Percentiles rank a stretch among this genome's conserved stretches.
These are phyloP conservation scores for Parachaetomium inaequale DNA, from an alignment of 495 filamentous ascomycete genomes.

Conservation along the genomic window DNA sequence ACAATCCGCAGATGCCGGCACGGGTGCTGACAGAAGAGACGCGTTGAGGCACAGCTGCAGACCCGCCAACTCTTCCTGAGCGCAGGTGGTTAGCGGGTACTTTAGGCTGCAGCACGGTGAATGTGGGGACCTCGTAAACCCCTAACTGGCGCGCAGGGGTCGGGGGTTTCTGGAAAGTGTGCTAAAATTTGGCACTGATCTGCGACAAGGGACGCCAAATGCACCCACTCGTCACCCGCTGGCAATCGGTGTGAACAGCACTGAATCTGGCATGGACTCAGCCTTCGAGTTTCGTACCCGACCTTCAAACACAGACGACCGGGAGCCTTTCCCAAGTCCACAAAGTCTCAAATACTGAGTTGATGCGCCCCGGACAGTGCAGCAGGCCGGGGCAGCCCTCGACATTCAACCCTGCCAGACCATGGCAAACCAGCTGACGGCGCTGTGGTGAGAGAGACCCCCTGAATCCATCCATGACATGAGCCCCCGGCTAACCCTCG, in stretches of 20 bases:
- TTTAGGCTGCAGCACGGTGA: background rate
- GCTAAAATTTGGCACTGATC: conserved; percentile 8
- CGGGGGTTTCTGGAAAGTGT: background rate
- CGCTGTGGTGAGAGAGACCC: conserved; percentile 39
- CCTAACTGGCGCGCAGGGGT: background rate
- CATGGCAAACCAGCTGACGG: conserved; percentile 37
- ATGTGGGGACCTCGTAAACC: background rate
- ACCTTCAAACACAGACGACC: background rate
- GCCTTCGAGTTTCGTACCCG: background rate
- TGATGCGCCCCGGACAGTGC: background rate
- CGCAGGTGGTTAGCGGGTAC: background rate
- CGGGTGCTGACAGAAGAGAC: conserved; percentile 6
- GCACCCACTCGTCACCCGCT: background rate
- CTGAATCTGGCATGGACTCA: background rate
- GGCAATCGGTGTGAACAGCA: too few species aligned
- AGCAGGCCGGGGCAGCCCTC: conserved; percentile 3
- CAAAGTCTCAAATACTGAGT: background rate
- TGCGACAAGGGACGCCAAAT: background rate
- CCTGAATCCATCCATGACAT: background rate
- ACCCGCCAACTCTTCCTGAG: background rate
- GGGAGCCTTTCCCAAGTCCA: background rate
- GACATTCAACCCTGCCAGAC: background rate
- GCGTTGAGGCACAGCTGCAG: background rate
- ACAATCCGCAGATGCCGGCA: too few species aligned
- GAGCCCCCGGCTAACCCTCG: background rate